A percentile compares a stretch with the other conserved stretches of the same genome.
Evolutionary conservation across 257 asterid species (phyloP).

Genomic region (Fraxinus anomala): DNA sequence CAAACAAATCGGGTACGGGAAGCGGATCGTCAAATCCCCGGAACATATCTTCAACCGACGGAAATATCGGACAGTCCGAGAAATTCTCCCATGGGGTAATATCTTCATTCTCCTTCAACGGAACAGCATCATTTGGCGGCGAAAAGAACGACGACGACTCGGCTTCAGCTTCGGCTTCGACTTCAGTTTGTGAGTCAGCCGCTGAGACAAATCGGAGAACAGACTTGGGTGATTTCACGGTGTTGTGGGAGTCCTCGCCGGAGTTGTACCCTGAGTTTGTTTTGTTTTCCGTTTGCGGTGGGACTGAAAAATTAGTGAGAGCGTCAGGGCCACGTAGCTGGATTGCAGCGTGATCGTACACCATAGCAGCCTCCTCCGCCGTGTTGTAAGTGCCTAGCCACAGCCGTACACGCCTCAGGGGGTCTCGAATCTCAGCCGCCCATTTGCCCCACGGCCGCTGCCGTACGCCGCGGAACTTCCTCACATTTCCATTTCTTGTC

Average conservation of each 20-base stretch:
- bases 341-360: slow-evolving; percentile 88
- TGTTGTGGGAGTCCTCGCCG: slow-evolving; percentile 52
- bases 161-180: slow-evolving; percentile 32
- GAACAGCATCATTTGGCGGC: slow-evolving; percentile 10
- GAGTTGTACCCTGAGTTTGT: slow-evolving; percentile 46
- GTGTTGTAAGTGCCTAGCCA: slow-evolving; percentile 87
- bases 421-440: slow-evolving; percentile 96
- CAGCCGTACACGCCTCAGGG: slow-evolving; percentile 63
- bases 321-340: slow-evolving; percentile 81
- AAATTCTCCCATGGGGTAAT: slow-evolving; percentile 18
- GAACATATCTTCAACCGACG: slow-evolving; percentile 25
- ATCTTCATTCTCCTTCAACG: slow-evolving; percentile 1
- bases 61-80: slow-evolving; percentile 24
- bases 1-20: slow-evolving; percentile 37
- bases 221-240: slow-evolving; percentile 60
- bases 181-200: slow-evolving; percentile 34
- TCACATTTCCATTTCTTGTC: slow-evolving; percentile 21
- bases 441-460: slow-evolving; percentile 87
- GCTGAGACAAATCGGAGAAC: slow-evolving; percentile 52
- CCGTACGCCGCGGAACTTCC: slow-evolving; percentile 78
- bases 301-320: slow-evolving; percentile 57
- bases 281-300: slow-evolving; percentile 26
- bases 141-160: slow-evolving; percentile 33
- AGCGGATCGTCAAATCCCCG: slow-evolving; percentile 34
- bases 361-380: slow-evolving; percentile 95